Base-by-base conservation (phyloP, 2,329 filamentous ascomycete species). In the Fusarium tanahbumbuense region DNA sequence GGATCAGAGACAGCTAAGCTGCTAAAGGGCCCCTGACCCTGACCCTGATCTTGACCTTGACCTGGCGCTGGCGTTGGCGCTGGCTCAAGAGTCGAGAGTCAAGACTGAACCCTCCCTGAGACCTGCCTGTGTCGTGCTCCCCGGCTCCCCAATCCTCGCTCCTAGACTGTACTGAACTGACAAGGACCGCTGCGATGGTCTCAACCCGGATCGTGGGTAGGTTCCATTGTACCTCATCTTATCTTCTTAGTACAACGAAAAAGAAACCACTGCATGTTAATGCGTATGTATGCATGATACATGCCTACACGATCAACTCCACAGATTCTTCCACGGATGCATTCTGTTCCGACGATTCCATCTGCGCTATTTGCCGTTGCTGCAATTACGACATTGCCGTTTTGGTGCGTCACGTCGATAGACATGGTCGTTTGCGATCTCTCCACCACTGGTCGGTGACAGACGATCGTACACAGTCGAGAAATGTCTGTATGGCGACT, bases 171-270 rank as follows among this genome's bases (percentile, higher is more conserved):
- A 42, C 47, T 37, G 44, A 32, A 23, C 32, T 20, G 30, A 28
- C 50, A 46, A 54, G 56, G 67, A 37, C 50, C 47, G 52, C 62
- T 70, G 48, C 48, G 47, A 70, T 48, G 28, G 66, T 67, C 56
- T 70, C 47, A 70, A 56, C 46, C 66, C 56, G 66, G 52, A 66
- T 72, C 42, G 46, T 60, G 60, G 56, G 57, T 48, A 68, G 54
- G n/a, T 46, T 70, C 55, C 48, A 68, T 72, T 62, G 68, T 64
- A 73, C 52, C 64, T 72, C 67, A 69, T 72, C 69, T 60, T 49
- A 67, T 60, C 60, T 70, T 52, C 56, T 45, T 59, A 32, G 57
- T 52, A 42, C 49, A 34, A 56, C 45, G 27, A 61, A 69, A 50
- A 53, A 66, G 25, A 40, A 52, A 45, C 18, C 27, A 53, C 56